These are phyloP conservation scores for Gastrolobium bilobum DNA, from an alignment of 306 rosid species.

Conservation along the genomic window DNA sequence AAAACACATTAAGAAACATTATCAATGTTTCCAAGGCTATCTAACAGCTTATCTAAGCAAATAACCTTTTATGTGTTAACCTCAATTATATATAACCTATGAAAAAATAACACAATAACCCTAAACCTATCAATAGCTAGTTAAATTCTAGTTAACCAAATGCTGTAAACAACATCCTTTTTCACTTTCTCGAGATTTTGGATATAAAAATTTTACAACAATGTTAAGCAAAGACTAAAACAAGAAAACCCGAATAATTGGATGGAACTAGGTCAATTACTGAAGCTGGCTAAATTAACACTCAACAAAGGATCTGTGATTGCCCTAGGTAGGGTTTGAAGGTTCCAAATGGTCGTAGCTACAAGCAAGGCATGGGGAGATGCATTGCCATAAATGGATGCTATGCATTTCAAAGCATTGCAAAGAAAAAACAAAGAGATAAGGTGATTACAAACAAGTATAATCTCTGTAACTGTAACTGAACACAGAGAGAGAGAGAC, in stretches of 20 bases:
- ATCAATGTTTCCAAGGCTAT: background rate
- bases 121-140: background rate
- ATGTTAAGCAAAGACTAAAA: background rate
- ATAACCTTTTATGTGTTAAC: background rate
- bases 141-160: background rate
- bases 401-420: background rate
- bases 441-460: background rate
- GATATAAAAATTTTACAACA: no score
- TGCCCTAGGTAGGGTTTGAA: constrained; percentile 18
- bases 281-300: constrained; percentile 18
- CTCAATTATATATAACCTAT: background rate
- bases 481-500: background rate
- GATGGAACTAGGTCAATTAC: constrained; percentile 16
- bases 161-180: background rate
- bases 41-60: background rate
- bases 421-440: background rate
- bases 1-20: background rate
- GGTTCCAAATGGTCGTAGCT: background rate
- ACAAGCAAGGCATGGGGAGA: background rate
- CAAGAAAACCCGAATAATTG: constrained; percentile 1
- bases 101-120: background rate
- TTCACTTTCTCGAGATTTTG: background rate
- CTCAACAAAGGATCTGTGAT: constrained; percentile 8
- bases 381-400: constrained; percentile 6
- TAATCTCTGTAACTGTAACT: background rate